A percentile compares a stretch with the other conserved stretches of the same genome.
phyloP scores from a whole-genome alignment of 805 yeast species.

The Millerozyma acaciae region DNA sequence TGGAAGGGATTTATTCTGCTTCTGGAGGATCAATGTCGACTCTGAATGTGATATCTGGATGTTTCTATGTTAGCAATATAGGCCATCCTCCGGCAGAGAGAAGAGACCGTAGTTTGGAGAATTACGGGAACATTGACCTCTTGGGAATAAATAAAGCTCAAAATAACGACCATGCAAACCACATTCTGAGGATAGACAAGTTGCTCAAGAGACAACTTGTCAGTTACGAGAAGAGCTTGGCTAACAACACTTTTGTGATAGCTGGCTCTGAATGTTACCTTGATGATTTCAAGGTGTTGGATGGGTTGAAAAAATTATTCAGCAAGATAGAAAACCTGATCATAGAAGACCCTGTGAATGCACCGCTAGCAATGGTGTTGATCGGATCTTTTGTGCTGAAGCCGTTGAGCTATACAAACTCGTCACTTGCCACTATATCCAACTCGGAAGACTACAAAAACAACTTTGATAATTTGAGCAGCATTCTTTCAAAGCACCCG shows the following conservation, averaged over 20 bases:
- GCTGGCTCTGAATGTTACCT: slow-evolving; percentile 74
- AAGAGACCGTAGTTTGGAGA: slow-evolving; percentile 60
- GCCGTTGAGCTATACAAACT: slow-evolving; percentile 58
- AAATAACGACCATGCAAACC: slow-evolving; percentile 28
- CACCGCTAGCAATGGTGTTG: slow-evolving; percentile 68
- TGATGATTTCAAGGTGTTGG: slow-evolving; percentile 55
- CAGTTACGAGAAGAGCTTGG: slow-evolving; percentile 51
- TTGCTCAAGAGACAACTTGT: slow-evolving; percentile 52
- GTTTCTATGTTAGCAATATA: slow-evolving; percentile 69
- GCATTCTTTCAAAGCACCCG: slow-evolving; percentile 57
- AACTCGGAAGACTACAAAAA: slow-evolving; percentile 56
- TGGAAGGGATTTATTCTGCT: slow-evolving; percentile 81
- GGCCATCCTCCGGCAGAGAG: slow-evolving; percentile 89
- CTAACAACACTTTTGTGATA: slow-evolving; percentile 57
- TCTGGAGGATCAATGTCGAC: slow-evolving; percentile 44
- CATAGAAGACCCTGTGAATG: slow-evolving; percentile 33
- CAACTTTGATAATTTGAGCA: slow-evolving; percentile 71
- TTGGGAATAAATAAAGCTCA: slow-evolving; percentile 33
- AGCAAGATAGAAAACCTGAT: slow-evolving; percentile 39
- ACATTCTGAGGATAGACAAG: slow-evolving; percentile 54
- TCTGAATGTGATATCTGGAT: slow-evolving; percentile 33
- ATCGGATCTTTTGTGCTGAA: slow-evolving; percentile 74
- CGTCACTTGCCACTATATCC: slow-evolving; percentile 46
- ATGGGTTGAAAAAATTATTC: slow-evolving; percentile 65
- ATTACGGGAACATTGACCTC: slow-evolving; percentile 77